phyloP scores from a whole-genome alignment of 164 flowering plant genomes.

The Buxus sempervirens region DNA sequence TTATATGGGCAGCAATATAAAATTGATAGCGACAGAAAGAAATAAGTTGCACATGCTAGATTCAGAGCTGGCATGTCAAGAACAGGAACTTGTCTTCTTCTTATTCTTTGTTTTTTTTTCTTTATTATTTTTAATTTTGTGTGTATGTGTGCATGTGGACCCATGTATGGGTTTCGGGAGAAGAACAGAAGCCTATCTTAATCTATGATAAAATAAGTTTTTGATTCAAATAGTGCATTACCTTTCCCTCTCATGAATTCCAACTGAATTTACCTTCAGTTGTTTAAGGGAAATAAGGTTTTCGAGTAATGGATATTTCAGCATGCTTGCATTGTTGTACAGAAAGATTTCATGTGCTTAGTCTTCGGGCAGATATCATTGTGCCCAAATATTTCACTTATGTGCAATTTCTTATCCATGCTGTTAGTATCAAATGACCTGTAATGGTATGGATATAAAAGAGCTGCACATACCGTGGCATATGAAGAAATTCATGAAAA shows the following conservation, averaged over 20 bases:
- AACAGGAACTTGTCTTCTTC: not conserved
- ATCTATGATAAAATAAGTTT: not conserved
- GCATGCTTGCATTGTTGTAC: not conserved
- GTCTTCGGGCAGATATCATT: not conserved
- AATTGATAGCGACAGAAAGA: not conserved
- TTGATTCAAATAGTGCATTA: not conserved
- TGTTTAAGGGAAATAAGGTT: not conserved
- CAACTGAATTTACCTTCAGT: not conserved
- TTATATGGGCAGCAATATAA: not conserved
- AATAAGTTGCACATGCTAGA: not conserved
- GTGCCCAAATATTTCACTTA: not conserved
- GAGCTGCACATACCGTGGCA: slow-evolving; percentile 55
- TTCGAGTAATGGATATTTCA: not conserved
- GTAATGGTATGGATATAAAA: slow-evolving; percentile 1
- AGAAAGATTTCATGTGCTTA: not conserved
- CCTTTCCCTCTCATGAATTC: not conserved
- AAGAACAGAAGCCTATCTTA: no score
- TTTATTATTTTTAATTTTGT: no score
- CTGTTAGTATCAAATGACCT: slow-evolving; percentile 4
- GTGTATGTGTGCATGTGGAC: no score
- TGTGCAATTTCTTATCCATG: not conserved
- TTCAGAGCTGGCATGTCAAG: not conserved
- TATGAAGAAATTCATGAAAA: slow-evolving; percentile 58
- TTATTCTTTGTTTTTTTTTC: no score
- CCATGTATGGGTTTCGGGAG: no score